These are phyloP conservation scores for Tephrocybe rancida DNA, from an alignment of 768 basidiomycete species.

Conservation along the genomic window DNA sequence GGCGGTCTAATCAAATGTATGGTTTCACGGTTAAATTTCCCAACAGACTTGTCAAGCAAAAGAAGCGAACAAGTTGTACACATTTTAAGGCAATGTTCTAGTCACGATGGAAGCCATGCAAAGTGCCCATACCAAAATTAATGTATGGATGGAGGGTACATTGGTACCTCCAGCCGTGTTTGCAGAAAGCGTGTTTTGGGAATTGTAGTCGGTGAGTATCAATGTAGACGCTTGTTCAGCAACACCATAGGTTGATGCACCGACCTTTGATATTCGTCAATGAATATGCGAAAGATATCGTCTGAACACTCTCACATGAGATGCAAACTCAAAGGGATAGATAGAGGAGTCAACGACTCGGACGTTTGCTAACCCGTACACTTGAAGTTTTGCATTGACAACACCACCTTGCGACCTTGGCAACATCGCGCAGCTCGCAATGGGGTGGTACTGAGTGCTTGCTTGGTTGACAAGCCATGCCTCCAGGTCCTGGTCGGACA, in stretches of 20 bases:
- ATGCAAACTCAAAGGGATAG: slow-evolving; percentile 23
- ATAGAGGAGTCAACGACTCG: slow-evolving; percentile 33
- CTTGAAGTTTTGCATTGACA: slow-evolving; percentile 54
- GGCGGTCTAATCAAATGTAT: no score
- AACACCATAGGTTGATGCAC: slow-evolving; percentile 23
- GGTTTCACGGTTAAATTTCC: no score
- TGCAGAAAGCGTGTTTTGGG: neutral
- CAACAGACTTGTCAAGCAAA: no score
- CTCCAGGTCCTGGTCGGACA: slow-evolving; percentile 61
- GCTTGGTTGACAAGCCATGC: slow-evolving; percentile 42
- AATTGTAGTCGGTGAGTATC: slow-evolving; percentile 25
- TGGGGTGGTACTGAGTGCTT: slow-evolving; percentile 62
- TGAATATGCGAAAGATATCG: slow-evolving; percentile 35
- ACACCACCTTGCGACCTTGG: slow-evolving; percentile 56
- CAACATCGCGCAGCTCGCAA: slow-evolving; percentile 59
- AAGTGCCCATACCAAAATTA: neutral
- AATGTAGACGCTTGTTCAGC: slow-evolving; percentile 44
- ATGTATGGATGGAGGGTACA: neutral
- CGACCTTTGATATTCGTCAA: no score
- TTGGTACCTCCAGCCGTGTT: neutral
- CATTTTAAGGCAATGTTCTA: no score
- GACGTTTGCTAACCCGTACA: slow-evolving; percentile 58
- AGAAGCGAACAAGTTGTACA: no score
- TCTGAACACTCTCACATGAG: slow-evolving; percentile 28
- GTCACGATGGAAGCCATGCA: no score